phyloP scores from a whole-genome alignment of 1,284 basidiomycete species.

The Apiotrichum veenhuisii region DNA sequence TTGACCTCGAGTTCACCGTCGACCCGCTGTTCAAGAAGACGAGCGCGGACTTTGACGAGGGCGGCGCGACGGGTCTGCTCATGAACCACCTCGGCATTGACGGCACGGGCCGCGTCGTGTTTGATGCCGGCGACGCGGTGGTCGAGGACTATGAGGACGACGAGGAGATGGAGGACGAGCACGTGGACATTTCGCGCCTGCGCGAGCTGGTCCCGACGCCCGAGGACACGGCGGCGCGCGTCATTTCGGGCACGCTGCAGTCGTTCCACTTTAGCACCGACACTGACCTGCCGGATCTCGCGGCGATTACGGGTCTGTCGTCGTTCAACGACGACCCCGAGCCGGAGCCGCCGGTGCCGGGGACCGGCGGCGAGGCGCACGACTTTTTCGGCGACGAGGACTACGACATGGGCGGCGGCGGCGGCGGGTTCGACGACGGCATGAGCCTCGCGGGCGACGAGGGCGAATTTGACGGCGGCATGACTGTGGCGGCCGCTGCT shows the following conservation, averaged over 20 bases:
- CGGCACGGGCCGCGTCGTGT: slow-evolving; percentile 81
- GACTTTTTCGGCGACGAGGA: slow-evolving; percentile 59
- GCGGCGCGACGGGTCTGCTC: slow-evolving; percentile 86
- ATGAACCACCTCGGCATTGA: slow-evolving; percentile 91
- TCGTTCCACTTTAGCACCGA: slow-evolving; percentile 75
- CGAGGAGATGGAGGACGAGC: slow-evolving; percentile 53
- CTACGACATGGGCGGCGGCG: slow-evolving; percentile 65
- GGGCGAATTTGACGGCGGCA: slow-evolving; percentile 47
- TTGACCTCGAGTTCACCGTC: slow-evolving; percentile 90
- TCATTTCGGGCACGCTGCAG: slow-evolving; percentile 73
- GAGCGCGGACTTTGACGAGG: slow-evolving; percentile 97
- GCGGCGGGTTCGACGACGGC: slow-evolving; percentile 53
- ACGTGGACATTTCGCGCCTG: slow-evolving; percentile 58
- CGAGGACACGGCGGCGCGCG: slow-evolving; percentile 60
- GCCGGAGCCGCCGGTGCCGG: slow-evolving; percentile 8
- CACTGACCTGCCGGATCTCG: slow-evolving; percentile 53
- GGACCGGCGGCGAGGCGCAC: slow-evolving; percentile 26
- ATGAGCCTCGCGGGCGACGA: slow-evolving; percentile 46
- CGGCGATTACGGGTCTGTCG: slow-evolving; percentile 31
- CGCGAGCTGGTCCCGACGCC: slow-evolving; percentile 69
- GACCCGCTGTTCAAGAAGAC: slow-evolving; percentile 98
- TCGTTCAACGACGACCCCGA: slow-evolving; percentile 26
- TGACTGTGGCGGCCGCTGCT: slow-evolving; percentile 11
- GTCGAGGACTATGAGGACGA: slow-evolving; percentile 72
- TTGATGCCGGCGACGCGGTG: slow-evolving; percentile 88